Base-by-base conservation (phyloP, 106 monocot genomes). In the Phalaenopsis equestris region DNA sequence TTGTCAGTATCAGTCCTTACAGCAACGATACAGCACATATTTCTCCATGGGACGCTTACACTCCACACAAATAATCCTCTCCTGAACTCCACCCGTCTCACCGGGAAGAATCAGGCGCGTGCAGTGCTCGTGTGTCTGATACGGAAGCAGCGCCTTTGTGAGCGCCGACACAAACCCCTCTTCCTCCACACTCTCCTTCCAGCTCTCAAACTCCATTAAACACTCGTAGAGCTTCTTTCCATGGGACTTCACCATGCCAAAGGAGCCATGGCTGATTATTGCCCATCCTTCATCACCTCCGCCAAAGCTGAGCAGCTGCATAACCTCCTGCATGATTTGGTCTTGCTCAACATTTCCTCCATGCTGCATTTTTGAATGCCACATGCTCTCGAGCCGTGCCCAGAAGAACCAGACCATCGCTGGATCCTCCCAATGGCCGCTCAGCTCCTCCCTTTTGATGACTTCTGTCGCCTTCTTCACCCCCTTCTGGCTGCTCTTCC, bases 321-420 rank as follows among this genome's bases (percentile, higher is more conserved):
- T 89, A 23, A 95, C 86, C 78, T 92, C 95, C 72, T 87, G 86
- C 92, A 92, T 85, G 79, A 95, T 89, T 0, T 7, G 56, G 84
- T 95, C 95, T 55, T 89, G 68, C 52, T 90, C 89, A 19, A 87
- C 49, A 49, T 19, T 89, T 55, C 73, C 65, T 10, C 87, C 84
- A n/a, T 86, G 87, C 45, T 95, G 92, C 86, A 87, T 88, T 80
- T 89, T 95, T 15, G 95, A 95, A 80, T 93, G 83, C 86, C 82
- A 81, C 95, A 95, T 95, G 88, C 92, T 95, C 82, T 95, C 95
- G 23, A 95, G 86, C 48, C 92, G 77, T 10, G 82, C 80, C 95
- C 92, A 95, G 86, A 95, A 95, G 90, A 93, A 95, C 92, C 90
- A 95, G 5, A 93, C 56, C 95, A 92, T 95, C 37, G 37, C 85